Conservation (phyloP, 495 filamentous ascomycete genomes). For the Xylaria telfairii region DNA sequence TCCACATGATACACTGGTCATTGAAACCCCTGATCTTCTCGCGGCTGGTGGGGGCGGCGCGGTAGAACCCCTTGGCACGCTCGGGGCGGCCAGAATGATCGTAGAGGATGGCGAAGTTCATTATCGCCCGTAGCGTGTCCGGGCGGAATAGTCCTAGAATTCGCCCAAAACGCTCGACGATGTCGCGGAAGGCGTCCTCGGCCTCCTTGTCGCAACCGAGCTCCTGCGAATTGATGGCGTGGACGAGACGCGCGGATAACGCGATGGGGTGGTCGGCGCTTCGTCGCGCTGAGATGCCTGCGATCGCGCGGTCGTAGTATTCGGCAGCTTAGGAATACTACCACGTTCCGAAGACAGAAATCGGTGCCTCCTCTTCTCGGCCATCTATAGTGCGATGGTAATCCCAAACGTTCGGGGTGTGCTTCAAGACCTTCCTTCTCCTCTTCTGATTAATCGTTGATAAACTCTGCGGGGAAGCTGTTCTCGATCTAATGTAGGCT, state of each 20-base stretch:
- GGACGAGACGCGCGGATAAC: constrained; percentile 5
- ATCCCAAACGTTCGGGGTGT: constrained; percentile 6
- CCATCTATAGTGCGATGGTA: constrained; percentile 17
- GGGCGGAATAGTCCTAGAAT: constrained; percentile 10
- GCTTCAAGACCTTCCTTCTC: constrained; percentile 8
- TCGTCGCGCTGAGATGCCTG: neutral
- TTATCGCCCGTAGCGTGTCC: constrained; percentile 12
- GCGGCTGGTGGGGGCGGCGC: constrained; percentile 3
- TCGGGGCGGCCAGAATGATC: constrained; percentile 4
- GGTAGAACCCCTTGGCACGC: constrained; percentile 4
- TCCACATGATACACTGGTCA: constrained; percentile 12
- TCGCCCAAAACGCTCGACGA: constrained; percentile 5
- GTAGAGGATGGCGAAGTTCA: constrained; percentile 15
- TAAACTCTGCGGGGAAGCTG: constrained; percentile 3
- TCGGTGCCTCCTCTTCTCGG: neutral
- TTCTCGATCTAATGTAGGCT: constrained; percentile 22
- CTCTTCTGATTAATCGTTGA: constrained; percentile 14
- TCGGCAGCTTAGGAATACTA: constrained; percentile 6
- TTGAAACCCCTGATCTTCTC: constrained; percentile 12
- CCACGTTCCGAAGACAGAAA: constrained; percentile 18
- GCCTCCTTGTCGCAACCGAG: constrained; percentile 3
- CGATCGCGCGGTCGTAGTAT: constrained; percentile 16
- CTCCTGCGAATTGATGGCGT: constrained; percentile 4
- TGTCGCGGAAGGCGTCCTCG: constrained; percentile 17
- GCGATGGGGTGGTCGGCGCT: constrained; percentile 16